Conservation (phyloP, 495 filamentous ascomycete genomes). For the Daldinia loculata region DNA sequence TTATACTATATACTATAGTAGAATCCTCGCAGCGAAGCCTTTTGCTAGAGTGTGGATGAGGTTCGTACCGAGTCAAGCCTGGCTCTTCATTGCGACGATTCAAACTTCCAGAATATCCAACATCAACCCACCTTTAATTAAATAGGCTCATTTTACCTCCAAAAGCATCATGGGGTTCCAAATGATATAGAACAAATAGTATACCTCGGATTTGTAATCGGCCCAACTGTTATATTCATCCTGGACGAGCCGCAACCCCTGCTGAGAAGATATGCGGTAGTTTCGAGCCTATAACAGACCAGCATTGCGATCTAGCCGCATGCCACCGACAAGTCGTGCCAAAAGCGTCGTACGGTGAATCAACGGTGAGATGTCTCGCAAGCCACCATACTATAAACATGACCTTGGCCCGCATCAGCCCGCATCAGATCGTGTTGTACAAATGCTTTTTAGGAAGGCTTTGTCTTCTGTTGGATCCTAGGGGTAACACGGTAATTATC, state of each 20-base stretch:
- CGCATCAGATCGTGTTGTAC: not conserved
- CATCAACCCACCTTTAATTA: not conserved
- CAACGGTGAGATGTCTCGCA: not conserved
- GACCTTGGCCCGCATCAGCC: not conserved
- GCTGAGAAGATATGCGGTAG: conserved; percentile 8
- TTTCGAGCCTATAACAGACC: conserved; percentile 10
- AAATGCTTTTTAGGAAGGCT: not conserved
- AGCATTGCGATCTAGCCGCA: not conserved
- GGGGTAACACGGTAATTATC: not conserved
- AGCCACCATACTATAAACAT: not conserved
- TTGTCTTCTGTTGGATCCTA: not conserved
- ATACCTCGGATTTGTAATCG: not conserved
- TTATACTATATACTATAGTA: too few species aligned
- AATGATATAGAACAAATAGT: not conserved
- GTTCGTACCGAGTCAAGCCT: too few species aligned
- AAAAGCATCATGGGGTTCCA: not conserved
- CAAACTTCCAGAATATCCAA: not conserved
- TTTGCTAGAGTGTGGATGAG: too few species aligned
- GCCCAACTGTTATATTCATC: not conserved
- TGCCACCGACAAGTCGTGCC: not conserved
- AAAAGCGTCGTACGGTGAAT: not conserved
- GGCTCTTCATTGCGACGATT: too few species aligned
- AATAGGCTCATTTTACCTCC: not conserved
- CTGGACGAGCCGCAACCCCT: not conserved
- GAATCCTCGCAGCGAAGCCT: too few species aligned